Evolutionary conservation across 2,329 filamentous ascomycete genomes (phyloP), one percentile per base, ranked within the genome.

Genomic region (Epichloe typhina): DNA sequence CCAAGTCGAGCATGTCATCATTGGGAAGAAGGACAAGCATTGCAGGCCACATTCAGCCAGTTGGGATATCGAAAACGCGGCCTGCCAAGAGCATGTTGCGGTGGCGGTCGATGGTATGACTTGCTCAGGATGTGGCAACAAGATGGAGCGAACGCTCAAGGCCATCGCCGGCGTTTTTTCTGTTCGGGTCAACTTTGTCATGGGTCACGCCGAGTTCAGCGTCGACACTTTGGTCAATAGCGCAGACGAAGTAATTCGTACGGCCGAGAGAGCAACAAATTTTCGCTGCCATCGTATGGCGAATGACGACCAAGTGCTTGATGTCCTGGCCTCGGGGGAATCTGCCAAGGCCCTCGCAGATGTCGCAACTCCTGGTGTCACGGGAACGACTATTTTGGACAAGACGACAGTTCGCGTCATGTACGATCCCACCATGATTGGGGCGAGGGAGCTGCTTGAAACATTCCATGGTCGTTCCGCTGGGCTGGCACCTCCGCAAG

Each of bases 141-240:
- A 68, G 48, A 50, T 69, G 37, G 54, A 60, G 45, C 60, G 61
- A 1, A 57, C 59, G 2, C 60, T 69, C 33, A 52, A 52, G 0
- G 54, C 52, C 3, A 56, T 58, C 3, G n/a, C 54, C 3, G 65
- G 64, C 3, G 62, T 68, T 0, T 63, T 62, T 2, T 55, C 59
- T 3, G 60, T 63, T 2, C 61, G 58, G 0, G 64, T 69, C 53
- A 68, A 68, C 51, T 69, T 69, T 38, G 64, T 69, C 54, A 64
- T 64, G 58, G 66, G 65, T 4, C 62, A 58, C 6, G 67, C 61
- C 40, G 66, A 69, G 19, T 64, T 69, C 45, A 54, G 47, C 5
- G 26, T 68, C 2, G 59, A 68, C 44, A 50, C 51, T 0, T 53
- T 56, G 1, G 44, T 58, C 8, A 59, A 54, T 8, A 61, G 54